Conservation (phyloP, 345 rosid genomes). For the Gossypium thurberi region DNA sequence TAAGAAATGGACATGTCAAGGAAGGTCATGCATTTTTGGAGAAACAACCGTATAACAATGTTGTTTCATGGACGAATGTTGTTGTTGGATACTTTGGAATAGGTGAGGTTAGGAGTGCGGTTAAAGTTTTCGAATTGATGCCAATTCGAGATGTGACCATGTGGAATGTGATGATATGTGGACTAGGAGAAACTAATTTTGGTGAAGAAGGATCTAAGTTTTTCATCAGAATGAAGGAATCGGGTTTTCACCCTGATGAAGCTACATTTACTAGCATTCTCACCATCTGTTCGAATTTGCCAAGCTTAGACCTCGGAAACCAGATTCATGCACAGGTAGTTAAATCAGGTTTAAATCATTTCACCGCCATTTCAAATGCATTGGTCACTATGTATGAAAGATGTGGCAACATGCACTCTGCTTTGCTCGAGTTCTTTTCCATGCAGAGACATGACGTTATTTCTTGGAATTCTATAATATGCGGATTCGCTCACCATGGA, state of each 20-base stretch:
- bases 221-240: slow-evolving; percentile 29
- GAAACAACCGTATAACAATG: slow-evolving; percentile 25
- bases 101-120: slow-evolving; percentile 24
- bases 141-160: slow-evolving; percentile 20
- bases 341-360: slow-evolving; percentile 23
- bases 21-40: slow-evolving; percentile 32
- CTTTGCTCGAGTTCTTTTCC: slow-evolving; percentile 28
- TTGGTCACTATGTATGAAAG: slow-evolving; percentile 38
- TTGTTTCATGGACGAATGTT: slow-evolving; percentile 31
- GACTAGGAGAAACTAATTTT: slow-evolving; percentile 33
- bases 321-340: slow-evolving; percentile 29
- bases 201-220: slow-evolving; percentile 35
- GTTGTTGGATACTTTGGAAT: slow-evolving; percentile 33
- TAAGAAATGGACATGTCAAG: slow-evolving; percentile 28
- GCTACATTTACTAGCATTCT: slow-evolving; percentile 39
- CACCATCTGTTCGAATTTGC: slow-evolving; percentile 34
- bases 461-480: slow-evolving; percentile 43
- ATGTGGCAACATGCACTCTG: slow-evolving; percentile 33
- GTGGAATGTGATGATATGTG: slow-evolving; percentile 39
- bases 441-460: slow-evolving; percentile 32
- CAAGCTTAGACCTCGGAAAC: slow-evolving; percentile 26
- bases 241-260: slow-evolving; percentile 25
- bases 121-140: slow-evolving; percentile 27
- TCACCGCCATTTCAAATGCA: slow-evolving; percentile 32
- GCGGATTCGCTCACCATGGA: slow-evolving; percentile 38